A percentile compares a stretch with the other conserved stretches of the same genome.
These are phyloP conservation scores for Clitopilus hobsonii DNA, from an alignment of 768 basidiomycete species.

Conservation along the genomic window DNA sequence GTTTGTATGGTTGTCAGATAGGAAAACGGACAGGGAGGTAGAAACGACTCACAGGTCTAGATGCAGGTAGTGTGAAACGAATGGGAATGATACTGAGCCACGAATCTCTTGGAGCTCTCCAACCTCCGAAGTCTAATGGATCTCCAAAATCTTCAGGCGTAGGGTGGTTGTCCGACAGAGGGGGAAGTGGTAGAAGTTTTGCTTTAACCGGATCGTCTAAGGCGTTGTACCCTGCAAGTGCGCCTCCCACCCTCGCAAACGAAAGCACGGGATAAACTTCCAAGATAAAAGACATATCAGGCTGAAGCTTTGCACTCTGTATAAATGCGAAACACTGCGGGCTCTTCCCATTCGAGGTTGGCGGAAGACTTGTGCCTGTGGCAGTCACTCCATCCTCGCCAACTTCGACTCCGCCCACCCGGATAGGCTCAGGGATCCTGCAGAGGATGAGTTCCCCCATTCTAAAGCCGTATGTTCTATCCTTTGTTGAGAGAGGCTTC, in stretches of 20 bases:
- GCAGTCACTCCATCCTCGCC: neutral
- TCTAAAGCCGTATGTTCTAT: too few species aligned
- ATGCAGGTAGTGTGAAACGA: neutral
- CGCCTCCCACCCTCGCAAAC: constrained; percentile 4
- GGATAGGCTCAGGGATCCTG: neutral
- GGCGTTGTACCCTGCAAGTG: constrained; percentile 5
- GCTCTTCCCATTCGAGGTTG: constrained; percentile 9
- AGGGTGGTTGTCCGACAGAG: constrained; percentile 7
- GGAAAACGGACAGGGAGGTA: constrained; percentile 1
- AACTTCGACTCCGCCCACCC: neutral
- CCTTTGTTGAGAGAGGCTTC: too few species aligned
- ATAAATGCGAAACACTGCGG: constrained; percentile 9
- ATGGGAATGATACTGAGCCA: neutral
- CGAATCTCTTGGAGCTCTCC: neutral
- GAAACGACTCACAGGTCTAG: neutral
- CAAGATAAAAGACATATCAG: constrained; percentile 1
- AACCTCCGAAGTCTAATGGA: constrained; percentile 3
- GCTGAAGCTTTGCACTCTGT: neutral
- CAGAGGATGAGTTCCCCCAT: neutral
- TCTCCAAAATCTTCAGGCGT: constrained; percentile 2
- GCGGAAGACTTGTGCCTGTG: neutral
- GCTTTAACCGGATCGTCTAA: constrained; percentile 4
- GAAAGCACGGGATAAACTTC: constrained; percentile 10
- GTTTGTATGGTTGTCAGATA: constrained; percentile 4
- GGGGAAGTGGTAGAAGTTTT: constrained; percentile 10